Base-by-base conservation (phyloP, 768 basidiomycete species). In the Ramaria rubella region DNA sequence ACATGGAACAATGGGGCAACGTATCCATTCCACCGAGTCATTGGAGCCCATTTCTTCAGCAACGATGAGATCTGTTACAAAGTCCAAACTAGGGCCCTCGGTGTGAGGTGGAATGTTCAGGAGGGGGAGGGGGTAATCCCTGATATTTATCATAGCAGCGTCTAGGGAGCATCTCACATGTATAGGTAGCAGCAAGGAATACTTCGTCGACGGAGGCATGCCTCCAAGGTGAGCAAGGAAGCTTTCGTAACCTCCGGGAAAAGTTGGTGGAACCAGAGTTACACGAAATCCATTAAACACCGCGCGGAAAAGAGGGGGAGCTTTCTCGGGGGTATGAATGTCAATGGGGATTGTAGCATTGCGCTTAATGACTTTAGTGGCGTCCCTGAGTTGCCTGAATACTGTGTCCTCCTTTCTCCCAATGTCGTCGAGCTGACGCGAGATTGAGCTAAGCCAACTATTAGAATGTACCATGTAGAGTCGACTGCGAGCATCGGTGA, bases 111-210 rank as follows among this genome's bases (percentile, higher is more conserved):
- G 86, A 43, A 95, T 78, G 64, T 84, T 76, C n/a, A 93, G 70
- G 51, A 97, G 68, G 1, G 94, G 92, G 30, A 96, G 70, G 2
- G 94, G 91, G 70, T 95, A 94, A 70, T 95, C 93, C 30, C 94
- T 85, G 8, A 94, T 75, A 4, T 79, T 78, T 43, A 83, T 72
- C 46, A 76, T 77, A 17, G 85, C 69, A n/a, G 81, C 77, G 3
- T 77, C 73, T 51, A 91, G 72, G 1, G 80, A 75, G 69, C 91
- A 82, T 33, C 79, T 76, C 19, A 98, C 68, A 64, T 93, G 86
- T 62, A 97, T 69, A 3, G 94, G 94, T 19, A 95, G 72, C 61
- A 96, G 76, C 24, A 97, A 75, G 11, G 88, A 85, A 67, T 86
- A 96, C 61, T 80, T 63, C 0, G 85, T 87, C 52, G 86, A 79